Evolutionary conservation across 306 rosid species (phyloP).

Genomic region (Dicorynia guianensis): DNA sequence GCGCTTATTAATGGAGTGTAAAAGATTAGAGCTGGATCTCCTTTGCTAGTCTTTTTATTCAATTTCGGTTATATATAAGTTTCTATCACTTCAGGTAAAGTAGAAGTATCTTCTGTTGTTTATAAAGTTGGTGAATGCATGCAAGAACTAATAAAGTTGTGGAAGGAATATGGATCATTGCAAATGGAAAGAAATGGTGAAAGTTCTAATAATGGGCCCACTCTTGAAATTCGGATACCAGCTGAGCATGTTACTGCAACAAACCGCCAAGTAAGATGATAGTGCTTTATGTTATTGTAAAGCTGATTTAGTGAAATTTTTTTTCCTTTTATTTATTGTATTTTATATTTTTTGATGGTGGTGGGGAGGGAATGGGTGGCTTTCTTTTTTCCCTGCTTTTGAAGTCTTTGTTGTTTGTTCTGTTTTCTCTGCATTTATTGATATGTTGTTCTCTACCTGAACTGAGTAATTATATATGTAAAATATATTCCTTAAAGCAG

Average conservation of each 20-base stretch:
- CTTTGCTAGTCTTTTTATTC: slow-evolving; percentile 28
- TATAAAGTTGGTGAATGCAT: slow-evolving; percentile 97
- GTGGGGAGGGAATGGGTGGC: too few relatives aligned
- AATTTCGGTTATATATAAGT: slow-evolving; percentile 38
- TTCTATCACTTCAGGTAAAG: slow-evolving; percentile 72
- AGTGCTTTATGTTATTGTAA: not conserved
- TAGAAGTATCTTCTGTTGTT: slow-evolving; percentile 73
- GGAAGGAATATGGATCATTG: slow-evolving; percentile 77
- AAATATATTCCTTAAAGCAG: too few relatives aligned
- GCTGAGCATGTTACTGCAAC: slow-evolving; percentile 92
- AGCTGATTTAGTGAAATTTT: not conserved
- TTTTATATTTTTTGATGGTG: too few relatives aligned
- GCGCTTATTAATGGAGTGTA: slow-evolving; percentile 5
- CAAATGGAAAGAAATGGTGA: slow-evolving; percentile 70
- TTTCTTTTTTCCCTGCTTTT: too few relatives aligned
- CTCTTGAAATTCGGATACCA: slow-evolving; percentile 88
- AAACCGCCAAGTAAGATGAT: slow-evolving; percentile 86
- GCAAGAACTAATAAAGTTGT: slow-evolving; percentile 92
- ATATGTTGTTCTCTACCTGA: too few relatives aligned
- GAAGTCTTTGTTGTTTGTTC: too few relatives aligned
- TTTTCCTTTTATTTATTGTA: not conserved
- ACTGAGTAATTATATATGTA: too few relatives aligned
- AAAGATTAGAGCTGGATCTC: slow-evolving; percentile 22
- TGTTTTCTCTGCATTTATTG: too few relatives aligned
- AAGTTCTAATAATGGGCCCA: slow-evolving; percentile 72